These are phyloP conservation scores for Metschnikowia gelsemii DNA, from an alignment of 805 yeast species.

Conservation along the genomic window DNA sequence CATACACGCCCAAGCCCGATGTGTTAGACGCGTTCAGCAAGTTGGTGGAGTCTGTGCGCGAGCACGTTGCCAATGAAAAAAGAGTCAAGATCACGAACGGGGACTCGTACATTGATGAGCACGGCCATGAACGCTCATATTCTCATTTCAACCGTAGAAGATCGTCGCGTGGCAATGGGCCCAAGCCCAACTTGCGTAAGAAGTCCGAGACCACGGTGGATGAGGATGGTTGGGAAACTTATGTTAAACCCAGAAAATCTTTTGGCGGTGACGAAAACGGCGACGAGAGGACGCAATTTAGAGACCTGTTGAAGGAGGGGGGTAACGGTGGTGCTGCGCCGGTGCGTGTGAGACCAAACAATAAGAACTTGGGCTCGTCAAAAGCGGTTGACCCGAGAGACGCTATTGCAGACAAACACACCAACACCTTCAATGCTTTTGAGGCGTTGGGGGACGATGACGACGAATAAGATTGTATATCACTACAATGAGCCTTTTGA, in stretches of 20 bases:
- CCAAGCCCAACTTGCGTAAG: conserved; percentile 55
- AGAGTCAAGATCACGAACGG: conserved; percentile 36
- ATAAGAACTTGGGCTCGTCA: conserved; percentile 70
- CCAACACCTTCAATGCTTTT: conserved; percentile 72
- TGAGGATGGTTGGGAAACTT: conserved; percentile 82
- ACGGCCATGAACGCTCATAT: conserved; percentile 46
- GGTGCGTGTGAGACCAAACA: conserved; percentile 64
- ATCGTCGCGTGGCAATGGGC: conserved; percentile 45
- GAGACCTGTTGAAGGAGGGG: conserved; percentile 52
- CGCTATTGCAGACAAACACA: conserved; percentile 64
- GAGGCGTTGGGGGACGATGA: conserved; percentile 71
- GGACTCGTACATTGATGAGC: conserved; percentile 46
- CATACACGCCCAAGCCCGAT: conserved; percentile 58
- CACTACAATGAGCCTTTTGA: conserved; percentile 2
- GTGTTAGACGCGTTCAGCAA: conserved; percentile 64
- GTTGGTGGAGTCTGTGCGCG: conserved; percentile 65
- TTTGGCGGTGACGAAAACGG: conserved; percentile 50
- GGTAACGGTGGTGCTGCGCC: too few species aligned
- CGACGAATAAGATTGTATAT: conserved; percentile 30
- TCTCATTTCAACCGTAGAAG: conserved; percentile 57
- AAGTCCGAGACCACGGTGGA: conserved; percentile 57
- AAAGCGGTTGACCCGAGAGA: conserved; percentile 75
- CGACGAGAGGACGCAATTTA: conserved; percentile 47
- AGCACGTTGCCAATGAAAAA: conserved; percentile 36
- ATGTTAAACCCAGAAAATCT: conserved; percentile 46